Evolutionary conservation across 1,139 yeast species (phyloP).

Genomic region (Meyerozyma athensensis): DNA sequence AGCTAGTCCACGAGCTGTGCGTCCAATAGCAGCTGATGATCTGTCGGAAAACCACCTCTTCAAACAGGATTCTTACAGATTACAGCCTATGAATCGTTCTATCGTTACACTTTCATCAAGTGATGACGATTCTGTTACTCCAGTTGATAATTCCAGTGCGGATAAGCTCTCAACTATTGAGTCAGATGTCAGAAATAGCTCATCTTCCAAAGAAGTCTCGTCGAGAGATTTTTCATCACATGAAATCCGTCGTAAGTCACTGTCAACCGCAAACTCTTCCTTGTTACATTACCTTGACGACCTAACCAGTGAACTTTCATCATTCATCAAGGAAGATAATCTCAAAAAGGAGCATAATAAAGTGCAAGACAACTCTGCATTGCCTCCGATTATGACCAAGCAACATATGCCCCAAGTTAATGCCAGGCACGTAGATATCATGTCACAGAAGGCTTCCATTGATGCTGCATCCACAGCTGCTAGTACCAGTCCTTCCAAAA

Average conservation of each 20-base stretch:
- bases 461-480: constrained; percentile 9
- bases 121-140: constrained; percentile 4
- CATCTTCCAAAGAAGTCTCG: constrained; percentile 10
- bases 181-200: constrained; percentile 3
- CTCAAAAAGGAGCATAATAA: background rate
- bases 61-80: constrained; percentile 21
- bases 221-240: background rate
- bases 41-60: background rate
- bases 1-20: constrained; percentile 1
- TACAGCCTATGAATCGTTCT: constrained; percentile 31
- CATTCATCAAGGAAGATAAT: constrained; percentile 10
- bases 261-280: constrained; percentile 26
- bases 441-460: constrained; percentile 24
- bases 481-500: constrained; percentile 3
- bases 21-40: background rate
- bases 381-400: background rate
- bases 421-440: constrained; percentile 14
- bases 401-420: background rate
- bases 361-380: background rate
- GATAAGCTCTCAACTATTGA: background rate
- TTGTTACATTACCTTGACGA: constrained; percentile 27
- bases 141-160: background rate
- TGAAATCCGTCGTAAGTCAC: constrained; percentile 12
- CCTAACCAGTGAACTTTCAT: constrained; percentile 27
- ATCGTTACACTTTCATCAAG: constrained; percentile 20